These are phyloP conservation scores for Pseudopyrenochaeta lycopersici DNA, from an alignment of 2,329 filamentous ascomycete species.

Conservation along the genomic window DNA sequence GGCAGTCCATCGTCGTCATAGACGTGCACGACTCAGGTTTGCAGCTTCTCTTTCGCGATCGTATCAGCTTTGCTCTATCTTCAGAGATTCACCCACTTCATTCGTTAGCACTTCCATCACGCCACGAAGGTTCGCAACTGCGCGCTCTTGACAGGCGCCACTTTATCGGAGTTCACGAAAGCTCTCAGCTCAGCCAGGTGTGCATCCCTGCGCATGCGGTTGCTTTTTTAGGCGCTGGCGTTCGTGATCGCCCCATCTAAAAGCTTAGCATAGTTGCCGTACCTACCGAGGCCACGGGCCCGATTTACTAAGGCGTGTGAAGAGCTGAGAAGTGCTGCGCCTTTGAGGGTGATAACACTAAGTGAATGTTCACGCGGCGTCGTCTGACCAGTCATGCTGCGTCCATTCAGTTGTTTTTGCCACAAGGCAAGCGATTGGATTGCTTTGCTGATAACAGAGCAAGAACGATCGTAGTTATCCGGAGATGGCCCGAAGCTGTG, in stretches of 20 bases:
- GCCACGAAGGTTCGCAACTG: not conserved
- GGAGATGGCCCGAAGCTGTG: not conserved
- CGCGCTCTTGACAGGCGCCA: not conserved
- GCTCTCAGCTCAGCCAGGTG: slow-evolving; percentile 24
- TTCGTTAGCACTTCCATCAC: not conserved
- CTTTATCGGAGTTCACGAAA: slow-evolving; percentile 17
- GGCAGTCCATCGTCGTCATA: slow-evolving; percentile 23
- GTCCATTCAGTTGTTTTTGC: not conserved
- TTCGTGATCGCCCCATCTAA: slow-evolving; percentile 7
- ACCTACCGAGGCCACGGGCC: slow-evolving; percentile 7
- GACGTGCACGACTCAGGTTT: slow-evolving; percentile 12
- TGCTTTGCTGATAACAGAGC: not conserved
- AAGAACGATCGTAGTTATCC: not conserved
- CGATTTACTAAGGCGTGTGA: slow-evolving; percentile 3
- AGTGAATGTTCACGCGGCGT: not conserved
- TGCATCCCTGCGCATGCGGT: slow-evolving; percentile 15
- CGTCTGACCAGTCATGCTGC: not conserved
- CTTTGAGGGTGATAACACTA: not conserved
- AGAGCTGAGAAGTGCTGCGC: slow-evolving; percentile 2
- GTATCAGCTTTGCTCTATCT: not conserved
- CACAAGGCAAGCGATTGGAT: not conserved
- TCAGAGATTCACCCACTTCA: not conserved
- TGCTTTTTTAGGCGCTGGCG: slow-evolving; percentile 11
- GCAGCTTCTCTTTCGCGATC: not conserved
- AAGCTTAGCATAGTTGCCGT: slow-evolving; percentile 10